A percentile compares a stretch with the other conserved stretches of the same genome.
phyloP scores from a whole-genome alignment of 2,329 filamentous ascomycete species.

The Phoma sp. region DNA sequence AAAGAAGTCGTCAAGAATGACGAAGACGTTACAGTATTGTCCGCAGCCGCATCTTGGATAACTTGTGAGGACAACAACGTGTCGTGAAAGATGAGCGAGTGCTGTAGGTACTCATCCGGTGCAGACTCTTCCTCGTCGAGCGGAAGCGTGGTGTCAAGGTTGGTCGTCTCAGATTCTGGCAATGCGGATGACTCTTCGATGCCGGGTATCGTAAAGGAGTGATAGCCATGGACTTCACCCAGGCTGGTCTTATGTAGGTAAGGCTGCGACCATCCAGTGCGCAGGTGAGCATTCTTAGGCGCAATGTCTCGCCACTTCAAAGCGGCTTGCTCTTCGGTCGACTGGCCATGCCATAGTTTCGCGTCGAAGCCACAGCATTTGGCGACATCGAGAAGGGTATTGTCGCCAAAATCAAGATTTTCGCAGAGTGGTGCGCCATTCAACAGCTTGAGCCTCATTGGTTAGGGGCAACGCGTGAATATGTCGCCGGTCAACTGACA shows the following conservation, averaged over 20 bases:
- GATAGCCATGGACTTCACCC: conserved; percentile 2
- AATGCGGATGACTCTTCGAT: conserved; percentile 18
- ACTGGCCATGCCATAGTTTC: background rate
- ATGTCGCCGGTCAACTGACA: background rate
- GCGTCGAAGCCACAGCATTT: conserved; percentile 52
- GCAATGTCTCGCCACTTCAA: conserved; percentile 43
- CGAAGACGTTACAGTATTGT: conserved; percentile 40
- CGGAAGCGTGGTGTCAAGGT: conserved; percentile 36
- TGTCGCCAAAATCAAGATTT: conserved; percentile 63
- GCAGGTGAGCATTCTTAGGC: conserved; percentile 25
- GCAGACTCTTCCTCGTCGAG: conserved; percentile 25
- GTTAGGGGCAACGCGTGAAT: conserved; percentile 4
- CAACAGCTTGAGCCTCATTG: conserved; percentile 58
- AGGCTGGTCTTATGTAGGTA: conserved; percentile 27
- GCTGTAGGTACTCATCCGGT: conserved; percentile 69
- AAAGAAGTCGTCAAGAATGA: conserved; percentile 49
- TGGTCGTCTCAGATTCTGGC: conserved; percentile 25
- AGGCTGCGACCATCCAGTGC: conserved; percentile 44
- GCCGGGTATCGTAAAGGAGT: conserved; percentile 29
- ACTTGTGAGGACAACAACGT: conserved; percentile 69
- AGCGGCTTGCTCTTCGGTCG: background rate
- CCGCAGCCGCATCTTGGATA: conserved; percentile 23
- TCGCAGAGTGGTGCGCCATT: conserved; percentile 67
- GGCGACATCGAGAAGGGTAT: conserved; percentile 59
- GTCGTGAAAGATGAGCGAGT: conserved; percentile 76